Evolutionary conservation across 331 rosid genomes (phyloP), one percentile per base, ranked within the genome.

Genomic region (Pyrus hybrid): DNA sequence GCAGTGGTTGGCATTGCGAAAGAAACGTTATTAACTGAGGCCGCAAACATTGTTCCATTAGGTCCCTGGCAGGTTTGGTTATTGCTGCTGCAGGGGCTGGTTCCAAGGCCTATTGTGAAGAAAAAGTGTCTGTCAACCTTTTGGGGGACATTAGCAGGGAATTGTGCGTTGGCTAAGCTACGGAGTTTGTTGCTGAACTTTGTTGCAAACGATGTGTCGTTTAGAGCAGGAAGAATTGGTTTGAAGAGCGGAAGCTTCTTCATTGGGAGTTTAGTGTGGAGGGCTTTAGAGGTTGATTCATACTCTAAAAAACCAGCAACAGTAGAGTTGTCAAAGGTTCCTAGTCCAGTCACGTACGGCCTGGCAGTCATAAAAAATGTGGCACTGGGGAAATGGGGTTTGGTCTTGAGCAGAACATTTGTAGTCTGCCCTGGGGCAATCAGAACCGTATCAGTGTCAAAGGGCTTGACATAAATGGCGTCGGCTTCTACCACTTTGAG

Each of bases 351-450:
- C 62, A 61, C 83, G 7, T 77, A 87, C 21, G 90, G 88, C 26
- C 85, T 68, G 16, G 86, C 86, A 6, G 81, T 77, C 86, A 86
- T 81, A n/a, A 81, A 41, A 74, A 84, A 86, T 18, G 77, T 68
- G 61, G 83, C 86, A 63, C 79, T 79, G 47, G 86, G 88, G 69
- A 63, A 68, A 30, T 72, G 58, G n/a, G 88, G 45, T 75, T 87
- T 77, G 56, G 88, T 85, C 35, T 70, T 76, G 7, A 87, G 82
- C 32, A 87, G 68, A 70, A 73, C 75, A 68, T 87, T 85, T 12
- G 87, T 73, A 79, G 88, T 83, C 68, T 86, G 90, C 5, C 90
- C 90, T 0, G 88, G 87, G 33, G 87, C 22, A 22, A 86, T 83
- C 22, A 81, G 75, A 67, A 86, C 28, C 9, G 87, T 74, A 21